Conservation (phyloP, 495 filamentous ascomycete genomes). For the Penicillium riverlandense region DNA sequence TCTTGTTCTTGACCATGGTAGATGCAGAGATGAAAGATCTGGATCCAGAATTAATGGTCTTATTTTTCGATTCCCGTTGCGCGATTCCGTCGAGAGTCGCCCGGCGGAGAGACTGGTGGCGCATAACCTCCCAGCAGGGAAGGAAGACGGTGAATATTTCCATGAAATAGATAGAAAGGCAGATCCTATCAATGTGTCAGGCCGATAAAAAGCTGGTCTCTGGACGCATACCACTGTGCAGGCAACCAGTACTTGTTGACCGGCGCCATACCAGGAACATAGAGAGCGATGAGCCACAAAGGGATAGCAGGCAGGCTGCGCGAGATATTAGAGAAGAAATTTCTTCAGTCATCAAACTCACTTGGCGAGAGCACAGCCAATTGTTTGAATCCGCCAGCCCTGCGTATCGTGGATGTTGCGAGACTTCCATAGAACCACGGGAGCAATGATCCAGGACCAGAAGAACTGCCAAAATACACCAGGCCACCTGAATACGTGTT, state of each 20-base stretch:
- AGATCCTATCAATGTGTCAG: constrained; percentile 33
- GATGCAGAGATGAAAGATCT: constrained; percentile 22
- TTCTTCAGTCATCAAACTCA: not conserved
- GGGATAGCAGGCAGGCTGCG: constrained; percentile 56
- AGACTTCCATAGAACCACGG: constrained; percentile 36
- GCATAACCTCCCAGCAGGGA: constrained; percentile 48
- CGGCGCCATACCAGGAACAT: constrained; percentile 46
- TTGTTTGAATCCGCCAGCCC: constrained; percentile 62
- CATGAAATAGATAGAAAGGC: constrained; percentile 45
- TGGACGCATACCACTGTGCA: constrained; percentile 46
- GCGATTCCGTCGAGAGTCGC: constrained; percentile 31
- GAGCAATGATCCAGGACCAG: constrained; percentile 56
- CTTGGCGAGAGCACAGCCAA: constrained; percentile 49
- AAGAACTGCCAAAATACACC: constrained; percentile 56
- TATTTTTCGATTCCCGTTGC: constrained; percentile 25
- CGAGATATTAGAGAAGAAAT: not conserved
- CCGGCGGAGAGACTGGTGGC: constrained; percentile 36
- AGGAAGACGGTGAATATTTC: constrained; percentile 48
- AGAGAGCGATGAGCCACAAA: constrained; percentile 56
- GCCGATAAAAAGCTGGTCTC: not conserved
- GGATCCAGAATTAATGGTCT: constrained; percentile 12
- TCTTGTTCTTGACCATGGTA: constrained; percentile 27
- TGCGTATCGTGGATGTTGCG: constrained; percentile 55
- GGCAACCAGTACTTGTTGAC: constrained; percentile 49
- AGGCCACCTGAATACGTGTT: constrained; percentile 37